Base-by-base conservation (phyloP, 2,329 filamentous ascomycete genomes). In the Arachnomyces sp. region DNA sequence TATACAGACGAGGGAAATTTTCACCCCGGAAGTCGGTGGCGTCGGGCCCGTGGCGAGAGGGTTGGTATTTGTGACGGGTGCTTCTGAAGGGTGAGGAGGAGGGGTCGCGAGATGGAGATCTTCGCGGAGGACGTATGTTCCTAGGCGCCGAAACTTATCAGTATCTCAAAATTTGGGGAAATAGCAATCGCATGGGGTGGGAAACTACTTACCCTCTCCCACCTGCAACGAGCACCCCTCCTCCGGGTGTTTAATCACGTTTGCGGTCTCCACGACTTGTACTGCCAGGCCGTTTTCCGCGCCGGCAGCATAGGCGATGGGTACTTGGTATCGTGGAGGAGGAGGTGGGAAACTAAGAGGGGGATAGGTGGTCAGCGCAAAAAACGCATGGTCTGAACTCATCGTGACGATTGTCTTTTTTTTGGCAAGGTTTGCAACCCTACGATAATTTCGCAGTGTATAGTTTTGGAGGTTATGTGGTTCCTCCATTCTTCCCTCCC, bases 81-180 rank as follows among this genome's bases (percentile, higher is more conserved):
- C 81, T 70, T 98, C 92, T 45, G 89, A 94, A 15, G 92, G 92
- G 65, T 98, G 92, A 11, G 89, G 89, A 47, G 90, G 90, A 42
- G 92, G 92, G 28, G 89, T 95, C 33, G 92, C 90, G 42, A 98
- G 81, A 51, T 88, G 83, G 18, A 98, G 70, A 60, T 94, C 86
- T 65, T 98, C 90, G 60, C 88, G 83, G 32, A 96, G 76, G 15
- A 84, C 74, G 57, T 98, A 98, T 45, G 85, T 90, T 55, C 89
- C 87, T 92, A 52, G 39, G 28, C 32, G 30, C 34, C 20, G 9
- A 25, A 25, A 16, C 16, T 8, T 12, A 34, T 18, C 3, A 34
- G 32, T 13, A 45, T 55, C 29, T 55, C 49, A 39, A 45, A 43
- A 43, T 20, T 20, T 20, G 37, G 28, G 38, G 28, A n/a, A 7